Percentiles rank a stretch among this genome's conserved stretches.
phyloP scores from a whole-genome alignment of 2,329 filamentous ascomycete species.

The Aspergillus fructus region DNA sequence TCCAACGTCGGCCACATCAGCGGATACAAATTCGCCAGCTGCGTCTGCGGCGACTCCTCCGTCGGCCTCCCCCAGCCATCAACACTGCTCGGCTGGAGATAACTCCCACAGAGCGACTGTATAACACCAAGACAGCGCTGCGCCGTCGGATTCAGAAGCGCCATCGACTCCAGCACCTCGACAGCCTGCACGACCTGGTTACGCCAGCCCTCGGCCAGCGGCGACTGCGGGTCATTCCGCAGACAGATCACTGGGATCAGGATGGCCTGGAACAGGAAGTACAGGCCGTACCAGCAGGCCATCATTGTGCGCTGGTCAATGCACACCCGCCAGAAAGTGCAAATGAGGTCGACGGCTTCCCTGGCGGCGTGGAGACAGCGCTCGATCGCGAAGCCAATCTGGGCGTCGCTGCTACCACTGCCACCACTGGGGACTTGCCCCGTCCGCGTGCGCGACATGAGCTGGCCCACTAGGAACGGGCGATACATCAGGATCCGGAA shows the following conservation, averaged over 20 bases:
- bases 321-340: background rate
- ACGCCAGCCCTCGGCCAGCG: background rate
- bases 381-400: background rate
- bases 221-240: background rate
- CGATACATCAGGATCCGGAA: slow-evolving; percentile 36
- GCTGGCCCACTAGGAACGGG: slow-evolving; percentile 18
- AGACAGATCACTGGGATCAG: background rate
- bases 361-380: background rate
- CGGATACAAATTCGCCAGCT: background rate
- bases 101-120: background rate
- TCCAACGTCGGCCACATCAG: background rate
- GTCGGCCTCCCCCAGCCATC: background rate
- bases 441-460: background rate
- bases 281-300: background rate
- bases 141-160: background rate
- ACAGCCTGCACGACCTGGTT: background rate
- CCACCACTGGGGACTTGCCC: too few species aligned
- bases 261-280: background rate
- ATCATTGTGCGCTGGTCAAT: background rate
- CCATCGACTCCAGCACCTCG: background rate
- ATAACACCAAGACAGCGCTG: background rate
- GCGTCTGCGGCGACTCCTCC: background rate
- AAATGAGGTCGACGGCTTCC: background rate
- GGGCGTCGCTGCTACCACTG: background rate
- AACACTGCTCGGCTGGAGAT: background rate